phyloP scores from a whole-genome alignment of 768 basidiomycete genomes.

The Phlegmacium glaucopus region DNA sequence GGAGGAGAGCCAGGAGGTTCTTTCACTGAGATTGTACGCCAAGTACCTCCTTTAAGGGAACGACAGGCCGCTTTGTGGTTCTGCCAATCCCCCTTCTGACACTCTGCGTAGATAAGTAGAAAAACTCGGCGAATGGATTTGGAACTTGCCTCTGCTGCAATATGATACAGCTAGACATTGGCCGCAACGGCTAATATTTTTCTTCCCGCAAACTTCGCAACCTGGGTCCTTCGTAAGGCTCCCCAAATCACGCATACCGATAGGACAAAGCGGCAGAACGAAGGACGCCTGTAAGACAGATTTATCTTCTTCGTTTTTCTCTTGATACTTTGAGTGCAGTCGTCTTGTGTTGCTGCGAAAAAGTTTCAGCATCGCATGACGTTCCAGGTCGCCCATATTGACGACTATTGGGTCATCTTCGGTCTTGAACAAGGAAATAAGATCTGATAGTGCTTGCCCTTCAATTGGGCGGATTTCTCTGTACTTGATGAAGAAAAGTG shows the following conservation, averaged over 20 bases:
- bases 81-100: conserved; percentile 39
- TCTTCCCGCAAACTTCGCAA: conserved; percentile 37
- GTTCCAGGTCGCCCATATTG: conserved; percentile 26
- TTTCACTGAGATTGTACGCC: conserved; percentile 28
- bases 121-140: not conserved
- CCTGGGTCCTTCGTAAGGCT: conserved; percentile 30
- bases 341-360: conserved; percentile 29
- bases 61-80: conserved; percentile 33
- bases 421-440: conserved; percentile 9
- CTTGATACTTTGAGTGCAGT: conserved; percentile 16
- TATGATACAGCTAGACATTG: conserved; percentile 33
- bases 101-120: conserved; percentile 22
- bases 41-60: conserved; percentile 35
- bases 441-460: conserved; percentile 11
- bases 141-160: conserved; percentile 30
- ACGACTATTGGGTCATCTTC: conserved; percentile 4
- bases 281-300: conserved; percentile 28
- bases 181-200: conserved; percentile 27
- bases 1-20: not conserved
- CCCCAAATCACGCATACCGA: conserved; percentile 33
- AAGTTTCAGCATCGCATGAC: conserved; percentile 28
- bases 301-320: conserved; percentile 5
- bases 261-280: conserved; percentile 33
- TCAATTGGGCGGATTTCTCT: conserved; percentile 17
- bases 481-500: conserved; percentile 23